Base-by-base conservation (phyloP, 768 basidiomycete genomes). In the Termitomyces sp. region DNA sequence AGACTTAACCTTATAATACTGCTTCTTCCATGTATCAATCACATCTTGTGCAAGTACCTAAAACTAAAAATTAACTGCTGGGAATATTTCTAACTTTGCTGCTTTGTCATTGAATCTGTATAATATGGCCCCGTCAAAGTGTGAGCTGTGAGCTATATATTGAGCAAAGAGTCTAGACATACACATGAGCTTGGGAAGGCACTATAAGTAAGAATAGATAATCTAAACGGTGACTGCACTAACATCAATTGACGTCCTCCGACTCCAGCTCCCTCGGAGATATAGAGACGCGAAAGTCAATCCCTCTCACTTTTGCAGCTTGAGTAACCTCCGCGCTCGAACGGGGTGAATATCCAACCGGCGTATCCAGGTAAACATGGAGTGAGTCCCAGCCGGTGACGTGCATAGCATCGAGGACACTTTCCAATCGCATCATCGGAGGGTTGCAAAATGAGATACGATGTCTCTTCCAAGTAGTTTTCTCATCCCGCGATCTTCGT, bases 341-440 rank as follows among this genome's bases (percentile, higher is more conserved):
- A 10, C 26, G 43, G 4, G 56, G 51, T 12, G 44, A 44, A 32
- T 54, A 50, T 5, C 32, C 36, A 14, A 2, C 37, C 4, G 40
- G 14, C 14, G 48, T n/a, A 44, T 55, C 26, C 45, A 56, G 51
- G 5, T 39, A 36, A n/a, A 61, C 9, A n/a, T 14, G 2, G 6
- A 61, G 55, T 0, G 47, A 32, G 20, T 61, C 47, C 57, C 61
- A 62, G 5, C 45, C 57, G 24, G 61, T 58, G 32, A 55, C 44
- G 0, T 24, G 27, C 37, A 62, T 8, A 1, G 50, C 61, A 10
- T 62, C 32, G 5, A 58, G 26, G 13, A 62, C 8, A 32, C 14
- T n/a, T 24, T 55, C 53, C 24, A 55, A 37, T 18, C 7, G 24
- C 37, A 50, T 55, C 53, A 36, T 13, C n/a, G 18, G 20, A 18